Evolutionary conservation across 345 rosid genomes (phyloP), one percentile per base, ranked within the genome.

Genomic region (Hirschfeldia incana): DNA sequence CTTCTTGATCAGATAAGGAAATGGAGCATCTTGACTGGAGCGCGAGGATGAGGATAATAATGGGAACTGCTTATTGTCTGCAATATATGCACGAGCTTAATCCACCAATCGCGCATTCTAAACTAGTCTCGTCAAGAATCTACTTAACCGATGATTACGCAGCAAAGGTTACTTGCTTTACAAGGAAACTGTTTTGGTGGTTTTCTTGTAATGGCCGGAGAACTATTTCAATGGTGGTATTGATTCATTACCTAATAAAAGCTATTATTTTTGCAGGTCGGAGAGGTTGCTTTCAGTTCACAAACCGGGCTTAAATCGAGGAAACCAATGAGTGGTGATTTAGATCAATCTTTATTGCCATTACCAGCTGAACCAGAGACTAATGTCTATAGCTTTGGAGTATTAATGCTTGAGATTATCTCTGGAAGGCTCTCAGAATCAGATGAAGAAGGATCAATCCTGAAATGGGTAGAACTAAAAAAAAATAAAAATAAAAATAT

Each of bases 11-110:
- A 94, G 98, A 86, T 60, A 79, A 90, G 73, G 98, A 87, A 68
- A 88, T 89, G 85, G 99, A 95, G 65, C 97, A 93, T 84, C 95
- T 95, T 34, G 99, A 93, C 73, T 95, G 99, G 99, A 81, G 34
- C 68, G 71, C 92, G 51, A 89, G 99, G 87, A 84, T 84, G 89
- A 89, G 99, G 74, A 86, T 89, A n/a, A 81, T 89, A 27, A 93
- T 95, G 98, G 99, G 99, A 46, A 84, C 74, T 51, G 98, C 96
- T 69, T 93, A 95, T 68, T 95, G 97, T 84, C 90, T 95, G 46
- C 90, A 91, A 72, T 85, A 95, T 71, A 95, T 90, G 93, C 97
- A 95, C 39, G 98, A 95, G 64, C 89, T 91, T 34, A 90, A 89
- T 78, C 98, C 99, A 0, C 97, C 97, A 0, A 69, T 87, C 39